Evolutionary conservation across 495 filamentous ascomycete species (phyloP), one percentile per base, ranked within the genome.

Genomic region (Penicillium cosmopolitanum): DNA sequence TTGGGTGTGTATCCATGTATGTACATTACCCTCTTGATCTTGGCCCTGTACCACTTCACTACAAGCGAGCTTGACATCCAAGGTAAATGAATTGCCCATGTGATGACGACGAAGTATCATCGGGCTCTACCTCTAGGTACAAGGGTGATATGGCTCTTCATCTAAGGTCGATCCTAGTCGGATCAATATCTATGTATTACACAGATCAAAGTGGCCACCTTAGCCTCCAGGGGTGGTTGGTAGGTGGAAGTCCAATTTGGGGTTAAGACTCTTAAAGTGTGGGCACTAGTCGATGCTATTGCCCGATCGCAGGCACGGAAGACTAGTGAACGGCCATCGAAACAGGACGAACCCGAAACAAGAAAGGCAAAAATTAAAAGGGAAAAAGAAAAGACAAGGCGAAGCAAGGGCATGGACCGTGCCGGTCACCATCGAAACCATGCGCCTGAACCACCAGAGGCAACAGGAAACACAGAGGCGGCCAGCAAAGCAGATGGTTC

Each of bases 381-480:
- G 18, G 23, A 28, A 48, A 28, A 48, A 48, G 19, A 44, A 44
- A 44, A 44, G 42, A 19, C 15, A 19, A 44, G 42, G 16, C 6
- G 50, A 63, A 52, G 50, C 56, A 58, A 57, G 60, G 60, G 51
- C 57, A 50, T 40, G 35, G 25, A 57, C 50, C 18, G 46, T 61
- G 51, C 51, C 25, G 43, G 60, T 62, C 60, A 57, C 43, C 50
- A 63, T 58, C 36, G 51, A 58, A 63, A 63, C 46, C 13, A 46
- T 23, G 34, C 42, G n/a, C 42, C 42, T 44, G 16, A 38, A 12
- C 15, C 36, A 38, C 36, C 15, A n/a, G 36, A 12, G 15, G 12
- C 15, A n/a, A 9, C 36, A 38, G 36, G 11, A 38, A 13, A 38
- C 36, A 38, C 36, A 38, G n/a, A 38, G 36, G 36, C 15, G 36